Percentiles rank a stretch among this genome's conserved stretches.
phyloP scores from a whole-genome alignment of 805 yeast genomes.

The Priceomyces medius region DNA sequence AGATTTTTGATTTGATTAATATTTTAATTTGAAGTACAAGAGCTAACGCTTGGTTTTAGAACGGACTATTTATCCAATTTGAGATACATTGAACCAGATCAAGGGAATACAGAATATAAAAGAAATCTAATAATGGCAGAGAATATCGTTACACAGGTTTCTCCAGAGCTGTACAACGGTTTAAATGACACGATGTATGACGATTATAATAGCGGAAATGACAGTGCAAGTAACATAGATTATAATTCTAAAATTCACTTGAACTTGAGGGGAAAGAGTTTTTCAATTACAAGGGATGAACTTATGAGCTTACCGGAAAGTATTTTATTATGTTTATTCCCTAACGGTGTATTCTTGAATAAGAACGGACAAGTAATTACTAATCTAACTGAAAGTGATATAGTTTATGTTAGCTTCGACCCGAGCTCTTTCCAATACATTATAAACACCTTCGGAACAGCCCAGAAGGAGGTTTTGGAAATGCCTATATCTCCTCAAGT shows the following conservation, averaged over 20 bases:
- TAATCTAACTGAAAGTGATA: slow-evolving; percentile 74
- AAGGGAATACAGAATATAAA: neutral
- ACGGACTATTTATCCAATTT: neutral
- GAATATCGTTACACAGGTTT: slow-evolving; percentile 71
- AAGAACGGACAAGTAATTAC: slow-evolving; percentile 73
- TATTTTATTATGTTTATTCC: slow-evolving; percentile 79
- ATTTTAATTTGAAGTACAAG: neutral
- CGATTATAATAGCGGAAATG: slow-evolving; percentile 14
- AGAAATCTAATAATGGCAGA: slow-evolving; percentile 34
- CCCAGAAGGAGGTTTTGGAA: slow-evolving; percentile 54
- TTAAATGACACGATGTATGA: slow-evolving; percentile 22
- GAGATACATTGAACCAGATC: neutral
- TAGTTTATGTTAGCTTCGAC: slow-evolving; percentile 81
- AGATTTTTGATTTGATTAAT: neutral
- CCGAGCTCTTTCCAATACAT: slow-evolving; percentile 86
- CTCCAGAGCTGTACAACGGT: slow-evolving; percentile 34
- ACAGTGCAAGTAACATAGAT: slow-evolving; percentile 38
- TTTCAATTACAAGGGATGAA: slow-evolving; percentile 82
- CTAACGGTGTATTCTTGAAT: slow-evolving; percentile 86
- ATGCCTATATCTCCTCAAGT: slow-evolving; percentile 35
- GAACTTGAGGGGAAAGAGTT: slow-evolving; percentile 71
- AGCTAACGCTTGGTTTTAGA: neutral
- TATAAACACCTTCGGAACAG: slow-evolving; percentile 65
- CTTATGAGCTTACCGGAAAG: slow-evolving; percentile 91
- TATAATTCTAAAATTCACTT: slow-evolving; percentile 69